phyloP scores from a whole-genome alignment of 106 monocot genomes.

The Acorus calamus region DNA sequence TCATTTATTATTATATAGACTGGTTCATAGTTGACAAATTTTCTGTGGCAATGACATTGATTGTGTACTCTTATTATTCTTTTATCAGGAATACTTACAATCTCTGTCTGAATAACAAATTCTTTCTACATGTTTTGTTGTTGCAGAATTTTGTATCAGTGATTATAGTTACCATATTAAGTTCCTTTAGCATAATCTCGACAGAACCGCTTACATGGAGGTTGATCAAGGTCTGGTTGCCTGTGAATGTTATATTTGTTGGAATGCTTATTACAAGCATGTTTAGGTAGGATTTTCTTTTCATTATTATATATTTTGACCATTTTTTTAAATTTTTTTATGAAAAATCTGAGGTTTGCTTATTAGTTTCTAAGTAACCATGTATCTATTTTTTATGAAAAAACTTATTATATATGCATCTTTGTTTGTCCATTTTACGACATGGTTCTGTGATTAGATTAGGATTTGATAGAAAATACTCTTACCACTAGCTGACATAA shows the following conservation, averaged over 20 bases:
- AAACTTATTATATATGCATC: too few relatives aligned
- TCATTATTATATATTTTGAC: neutral
- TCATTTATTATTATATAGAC: neutral
- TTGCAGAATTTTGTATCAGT: slow-evolving; percentile 95
- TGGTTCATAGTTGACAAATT: too few relatives aligned
- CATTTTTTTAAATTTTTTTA: too few relatives aligned
- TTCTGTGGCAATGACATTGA: too few relatives aligned
- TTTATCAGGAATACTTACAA: neutral
- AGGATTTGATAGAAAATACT: too few relatives aligned
- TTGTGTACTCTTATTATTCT: neutral
- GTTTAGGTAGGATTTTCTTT: slow-evolving; percentile 52
- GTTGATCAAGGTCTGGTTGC: slow-evolving; percentile 76
- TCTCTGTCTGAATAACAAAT: too few relatives aligned
- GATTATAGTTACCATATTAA: slow-evolving; percentile 48
- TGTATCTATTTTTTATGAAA: too few relatives aligned
- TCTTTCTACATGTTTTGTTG: slow-evolving; percentile 6
- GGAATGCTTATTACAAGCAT: slow-evolving; percentile 96
- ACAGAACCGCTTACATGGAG: slow-evolving; percentile 87
- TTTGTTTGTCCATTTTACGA: too few relatives aligned
- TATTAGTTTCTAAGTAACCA: too few relatives aligned
- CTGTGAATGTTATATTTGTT: slow-evolving; percentile 94
- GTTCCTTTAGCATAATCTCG: slow-evolving; percentile 44
- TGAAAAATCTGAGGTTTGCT: too few relatives aligned
- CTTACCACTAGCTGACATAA: too few relatives aligned
- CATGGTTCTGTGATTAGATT: too few relatives aligned